Evolutionary conservation across 2,329 filamentous ascomycete genomes (phyloP).

Genomic region (Sarocladium brachiariae): DNA sequence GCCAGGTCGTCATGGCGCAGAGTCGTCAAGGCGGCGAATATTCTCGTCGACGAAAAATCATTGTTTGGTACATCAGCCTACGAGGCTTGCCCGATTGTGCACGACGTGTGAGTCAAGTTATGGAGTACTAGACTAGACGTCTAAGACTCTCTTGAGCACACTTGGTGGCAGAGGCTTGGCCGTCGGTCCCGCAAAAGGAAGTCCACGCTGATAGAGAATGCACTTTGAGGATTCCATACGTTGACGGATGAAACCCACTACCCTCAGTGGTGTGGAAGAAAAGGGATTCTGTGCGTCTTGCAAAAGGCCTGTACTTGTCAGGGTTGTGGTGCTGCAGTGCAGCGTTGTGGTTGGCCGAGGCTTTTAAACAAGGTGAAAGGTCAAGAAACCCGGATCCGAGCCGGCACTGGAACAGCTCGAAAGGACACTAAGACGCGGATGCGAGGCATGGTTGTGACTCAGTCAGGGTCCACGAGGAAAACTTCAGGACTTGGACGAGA

Average conservation of each 20-base stretch:
- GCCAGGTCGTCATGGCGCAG: constrained; percentile 3
- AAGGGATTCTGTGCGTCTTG: background rate
- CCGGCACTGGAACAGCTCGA: background rate
- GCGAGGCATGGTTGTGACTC: background rate
- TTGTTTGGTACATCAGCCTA: background rate
- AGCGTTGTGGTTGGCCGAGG: background rate
- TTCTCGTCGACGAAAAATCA: background rate
- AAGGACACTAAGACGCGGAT: no score
- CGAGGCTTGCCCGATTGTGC: background rate
- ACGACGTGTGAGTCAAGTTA: no score
- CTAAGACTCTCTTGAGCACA: no score
- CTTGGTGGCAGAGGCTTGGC: no score
- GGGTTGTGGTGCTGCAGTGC: background rate
- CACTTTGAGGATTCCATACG: no score
- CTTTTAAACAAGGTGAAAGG: background rate
- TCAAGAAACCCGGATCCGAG: background rate
- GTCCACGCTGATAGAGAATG: no score
- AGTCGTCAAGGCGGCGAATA: background rate
- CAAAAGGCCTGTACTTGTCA: background rate
- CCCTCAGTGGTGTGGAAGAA: background rate
- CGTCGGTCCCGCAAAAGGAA: no score
- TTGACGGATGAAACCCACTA: no score
- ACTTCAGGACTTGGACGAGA: background rate
- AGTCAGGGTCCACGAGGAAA: background rate
- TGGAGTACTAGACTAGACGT: no score